These are phyloP conservation scores for Cercospora sp. DNA, from an alignment of 2,329 filamentous ascomycete species.

Conservation along the genomic window DNA sequence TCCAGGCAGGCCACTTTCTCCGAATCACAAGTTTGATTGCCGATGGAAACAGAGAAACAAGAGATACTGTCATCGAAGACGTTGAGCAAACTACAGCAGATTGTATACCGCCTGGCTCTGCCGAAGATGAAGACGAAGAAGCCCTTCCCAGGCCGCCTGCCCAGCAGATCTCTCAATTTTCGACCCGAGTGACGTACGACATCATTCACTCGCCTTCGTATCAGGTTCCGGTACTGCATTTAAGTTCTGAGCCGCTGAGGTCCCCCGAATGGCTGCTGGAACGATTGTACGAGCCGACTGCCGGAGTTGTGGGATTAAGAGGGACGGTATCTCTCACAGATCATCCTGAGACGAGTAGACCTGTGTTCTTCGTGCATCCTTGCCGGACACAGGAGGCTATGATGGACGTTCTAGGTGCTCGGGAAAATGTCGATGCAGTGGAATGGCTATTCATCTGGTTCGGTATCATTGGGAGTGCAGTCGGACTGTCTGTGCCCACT, in stretches of 20 bases:
- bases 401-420: constrained; percentile 48
- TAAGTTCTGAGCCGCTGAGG: constrained; percentile 37
- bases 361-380: constrained; percentile 88
- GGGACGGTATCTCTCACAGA: constrained; percentile 51
- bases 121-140: neutral
- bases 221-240: constrained; percentile 48
- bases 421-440: constrained; percentile 45
- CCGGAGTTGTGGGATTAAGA: constrained; percentile 40
- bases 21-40: neutral
- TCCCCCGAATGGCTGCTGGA: constrained; percentile 43
- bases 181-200: constrained; percentile 37
- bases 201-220: constrained; percentile 48
- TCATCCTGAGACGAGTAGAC: constrained; percentile 76
- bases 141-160: neutral
- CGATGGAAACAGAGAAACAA: neutral
- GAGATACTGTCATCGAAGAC: neutral
- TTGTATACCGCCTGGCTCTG: neutral
- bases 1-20: neutral
- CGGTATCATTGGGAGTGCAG: constrained; percentile 77
- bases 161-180: neutral
- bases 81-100: neutral
- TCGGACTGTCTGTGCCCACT: constrained; percentile 61
- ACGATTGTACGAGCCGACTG: constrained; percentile 34
- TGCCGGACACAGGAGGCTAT: constrained; percentile 85
- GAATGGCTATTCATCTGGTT: constrained; percentile 87